phyloP scores from a whole-genome alignment of 2,329 filamentous ascomycete genomes.

The Nigrospora sphaerica region DNA sequence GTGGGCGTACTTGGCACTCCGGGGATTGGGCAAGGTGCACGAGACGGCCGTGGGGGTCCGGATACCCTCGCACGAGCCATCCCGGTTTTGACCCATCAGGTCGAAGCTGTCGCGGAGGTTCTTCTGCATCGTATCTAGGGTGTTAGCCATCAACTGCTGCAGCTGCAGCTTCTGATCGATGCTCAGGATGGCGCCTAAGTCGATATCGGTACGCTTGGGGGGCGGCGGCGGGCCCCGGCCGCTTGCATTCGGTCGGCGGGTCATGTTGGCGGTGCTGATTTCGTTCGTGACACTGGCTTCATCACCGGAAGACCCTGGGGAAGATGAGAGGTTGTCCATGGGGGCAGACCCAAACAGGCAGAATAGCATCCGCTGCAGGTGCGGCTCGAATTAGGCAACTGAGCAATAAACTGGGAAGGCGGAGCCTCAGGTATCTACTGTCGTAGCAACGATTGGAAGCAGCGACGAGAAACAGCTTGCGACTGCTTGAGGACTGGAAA shows the following conservation, averaged over 20 bases:
- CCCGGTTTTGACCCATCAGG: conserved; percentile 26
- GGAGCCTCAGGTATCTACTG: too few species aligned
- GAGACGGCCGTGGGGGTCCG: conserved; percentile 18
- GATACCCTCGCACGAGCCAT: conserved; percentile 17
- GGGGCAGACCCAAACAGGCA: neutral
- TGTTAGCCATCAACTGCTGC: conserved; percentile 39
- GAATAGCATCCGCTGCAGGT: too few species aligned
- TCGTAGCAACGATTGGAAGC: too few species aligned
- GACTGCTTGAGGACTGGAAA: too few species aligned
- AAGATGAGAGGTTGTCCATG: conserved; percentile 2
- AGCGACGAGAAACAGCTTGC: too few species aligned
- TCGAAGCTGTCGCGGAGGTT: conserved; percentile 47
- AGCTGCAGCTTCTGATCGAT: conserved; percentile 44
- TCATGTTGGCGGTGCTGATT: neutral
- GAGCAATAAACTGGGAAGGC: too few species aligned
- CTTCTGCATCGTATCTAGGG: conserved; percentile 48
- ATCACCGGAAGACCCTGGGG: conserved; percentile 1
- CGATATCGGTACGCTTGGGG: conserved; percentile 35
- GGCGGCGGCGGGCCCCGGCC: conserved; percentile 4
- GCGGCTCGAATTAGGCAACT: too few species aligned
- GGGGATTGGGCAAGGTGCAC: conserved; percentile 26
- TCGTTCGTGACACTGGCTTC: conserved; percentile 3
- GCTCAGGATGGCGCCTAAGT: conserved; percentile 42
- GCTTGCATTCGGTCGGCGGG: neutral
- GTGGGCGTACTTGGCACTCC: conserved; percentile 19